Evolutionary conservation across 257 asterid genomes (phyloP), one percentile per base, ranked within the genome.

Genomic region (Handroanthus guayacan): DNA sequence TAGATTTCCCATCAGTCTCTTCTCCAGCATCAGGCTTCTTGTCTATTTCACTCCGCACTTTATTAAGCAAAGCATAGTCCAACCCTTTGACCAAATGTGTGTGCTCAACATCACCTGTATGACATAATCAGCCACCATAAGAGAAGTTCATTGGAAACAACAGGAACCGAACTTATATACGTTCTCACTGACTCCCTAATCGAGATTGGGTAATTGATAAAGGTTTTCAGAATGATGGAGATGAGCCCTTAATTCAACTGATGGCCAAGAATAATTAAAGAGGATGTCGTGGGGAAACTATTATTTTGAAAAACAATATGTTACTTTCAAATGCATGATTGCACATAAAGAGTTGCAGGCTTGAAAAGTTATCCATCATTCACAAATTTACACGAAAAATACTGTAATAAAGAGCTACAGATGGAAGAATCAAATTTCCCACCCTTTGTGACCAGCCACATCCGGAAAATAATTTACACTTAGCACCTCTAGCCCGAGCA

Each of bases 61-160:
- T 93, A 84, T 95, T 76, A 78, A 95, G 98, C 79, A 95, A 91
- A 57, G 99, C 99, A 74, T 86, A 95, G 81, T 95, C 99, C 90
- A 95, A 78, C 77, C 99, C 99, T 83, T 95, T 95, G 55, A 95
- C 98, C 87, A 95, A 88, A 86, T 93, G 98, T 1, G 99, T 95
- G 87, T 95, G 99, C 84, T 95, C 98, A 75, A 95, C 98, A 85
- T 95, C 99, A 86, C 99, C 99, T 95, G 86, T 79, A 75, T 69
- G 65, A 68, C 75, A 84, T 41, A 66, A 84, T 75, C 61, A 89
- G 51, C 79, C 74, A 65, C 63, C 44, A 58, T 67, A 54, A 74
- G 70, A 25, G 61, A 80, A 61, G 18, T 18, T 34, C 18, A 58
- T 66, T 47, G 66, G 60, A 55, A 61, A 52, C 47, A 67, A 38